Evolutionary conservation across 306 rosid species (phyloP).

Genomic region (Cucumis sativus): DNA sequence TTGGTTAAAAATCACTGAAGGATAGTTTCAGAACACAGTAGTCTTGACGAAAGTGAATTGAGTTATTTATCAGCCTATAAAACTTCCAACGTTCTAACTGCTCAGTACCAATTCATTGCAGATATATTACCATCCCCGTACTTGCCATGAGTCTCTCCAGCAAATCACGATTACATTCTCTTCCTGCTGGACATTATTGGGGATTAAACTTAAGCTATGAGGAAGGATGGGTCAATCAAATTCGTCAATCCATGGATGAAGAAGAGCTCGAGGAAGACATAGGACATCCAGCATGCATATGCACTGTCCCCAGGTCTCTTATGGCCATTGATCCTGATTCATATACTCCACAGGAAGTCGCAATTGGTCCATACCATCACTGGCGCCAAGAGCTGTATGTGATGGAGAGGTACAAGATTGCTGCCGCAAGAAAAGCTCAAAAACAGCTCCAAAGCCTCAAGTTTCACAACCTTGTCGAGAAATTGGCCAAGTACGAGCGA

Average conservation of each 20-base stretch:
- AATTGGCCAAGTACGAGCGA: constrained; percentile 32
- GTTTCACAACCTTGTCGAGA: constrained; percentile 33
- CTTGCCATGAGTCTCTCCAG: not conserved
- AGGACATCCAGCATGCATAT: constrained; percentile 38
- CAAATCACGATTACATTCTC: not conserved
- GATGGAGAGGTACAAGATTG: constrained; percentile 61
- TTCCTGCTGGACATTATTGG: not conserved
- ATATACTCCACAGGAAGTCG: constrained; percentile 57
- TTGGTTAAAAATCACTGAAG: not conserved
- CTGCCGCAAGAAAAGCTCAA: constrained; percentile 47
- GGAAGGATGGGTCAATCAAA: constrained; percentile 42
- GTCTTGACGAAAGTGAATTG: not conserved
- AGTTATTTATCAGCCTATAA: not conserved
- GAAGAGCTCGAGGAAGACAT: constrained; percentile 34
- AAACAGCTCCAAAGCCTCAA: constrained; percentile 29
- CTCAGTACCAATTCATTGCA: not conserved
- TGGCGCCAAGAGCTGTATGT: constrained; percentile 67
- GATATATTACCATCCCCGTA: not conserved
- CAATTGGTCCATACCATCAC: constrained; percentile 70
- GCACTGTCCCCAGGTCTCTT: constrained; percentile 37
- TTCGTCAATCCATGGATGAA: constrained; percentile 48
- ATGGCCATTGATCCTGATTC: constrained; percentile 38
- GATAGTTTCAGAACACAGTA: not conserved
- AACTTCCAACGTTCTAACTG: not conserved
- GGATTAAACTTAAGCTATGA: constrained; percentile 29